Evolutionary conservation across 192 early-diverging fungal genomes (phyloP), one percentile per base, ranked within the genome.

Genomic region (Coemansia sp.): DNA sequence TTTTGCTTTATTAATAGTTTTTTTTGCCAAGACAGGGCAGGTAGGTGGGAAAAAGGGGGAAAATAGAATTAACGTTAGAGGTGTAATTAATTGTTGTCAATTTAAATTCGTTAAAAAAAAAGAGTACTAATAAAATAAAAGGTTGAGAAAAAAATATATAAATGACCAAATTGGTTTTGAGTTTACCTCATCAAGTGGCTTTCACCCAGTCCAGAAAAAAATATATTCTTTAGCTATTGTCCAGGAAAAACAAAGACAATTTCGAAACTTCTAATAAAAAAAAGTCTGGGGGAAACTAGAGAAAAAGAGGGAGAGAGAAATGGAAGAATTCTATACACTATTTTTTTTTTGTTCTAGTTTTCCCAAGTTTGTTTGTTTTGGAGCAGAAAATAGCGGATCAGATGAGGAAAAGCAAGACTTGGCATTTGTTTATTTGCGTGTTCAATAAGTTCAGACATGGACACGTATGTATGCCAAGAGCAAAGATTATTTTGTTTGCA

Each of bases 71-170:
- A 28, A 33, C n/a, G 41, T 56, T 17, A 38, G 22, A 28, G 22
- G 22, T 28, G 22, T 28, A 28, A 28, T 28, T 28, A 28, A 28
- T 28, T 28, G 22, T 28, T 28, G 22, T 28, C 22, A 33, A 56
- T 3, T 37, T 22, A 56, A 64, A 45, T 64, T 51, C 45, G 51
- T 35, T n/a, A 63, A 63, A 48, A 15, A 48, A 48, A 12, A 8
- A 48, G 17, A 48, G 9, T 5, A 15, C 14, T 48, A 15, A 15
- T 48, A 15, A 48, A 48, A 15, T 15, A 48, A 48, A 15, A 15
- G 9, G 45, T 15, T 12, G 14, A 15, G 45, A 15, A 48, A 28
- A 28, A 28, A 28, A 28, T 1, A 28, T 28, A 28, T 1, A 28
- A 28, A 28, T 28, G 22, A 28, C 22, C 22, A 28, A 28, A 28